These are phyloP conservation scores for Aureobasidium subglaciale DNA, from an alignment of 2,329 filamentous ascomycete genomes.

Conservation along the genomic window DNA sequence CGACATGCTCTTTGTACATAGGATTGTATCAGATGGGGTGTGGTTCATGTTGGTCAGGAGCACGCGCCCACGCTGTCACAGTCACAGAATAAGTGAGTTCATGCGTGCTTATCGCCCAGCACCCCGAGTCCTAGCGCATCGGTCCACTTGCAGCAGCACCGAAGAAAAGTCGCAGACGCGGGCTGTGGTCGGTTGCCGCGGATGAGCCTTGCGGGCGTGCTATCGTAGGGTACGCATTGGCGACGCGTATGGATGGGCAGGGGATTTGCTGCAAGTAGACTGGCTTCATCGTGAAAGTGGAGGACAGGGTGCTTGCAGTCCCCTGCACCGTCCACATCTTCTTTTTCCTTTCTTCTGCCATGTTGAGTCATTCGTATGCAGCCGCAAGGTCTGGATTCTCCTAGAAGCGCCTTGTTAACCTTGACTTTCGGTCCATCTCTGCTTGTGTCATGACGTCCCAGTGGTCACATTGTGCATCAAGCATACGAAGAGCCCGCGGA, in stretches of 20 bases:
- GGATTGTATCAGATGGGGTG: slow-evolving; percentile 7
- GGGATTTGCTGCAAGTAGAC: slow-evolving; percentile 14
- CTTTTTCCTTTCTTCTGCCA: slow-evolving; percentile 6
- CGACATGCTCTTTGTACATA: not conserved
- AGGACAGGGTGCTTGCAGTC: slow-evolving; percentile 4
- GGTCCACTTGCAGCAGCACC: not conserved
- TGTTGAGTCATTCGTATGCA: slow-evolving; percentile 12
- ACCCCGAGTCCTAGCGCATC: slow-evolving; percentile 1
- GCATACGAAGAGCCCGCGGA: slow-evolving; percentile 3
- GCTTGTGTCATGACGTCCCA: slow-evolving; percentile 9
- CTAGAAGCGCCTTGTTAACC: slow-evolving; percentile 6
- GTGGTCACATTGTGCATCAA: slow-evolving; percentile 1
- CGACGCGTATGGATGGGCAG: slow-evolving; percentile 16
- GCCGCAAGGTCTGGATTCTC: slow-evolving; percentile 5
- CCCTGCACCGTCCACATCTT: slow-evolving; percentile 14
- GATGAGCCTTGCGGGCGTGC: not conserved
- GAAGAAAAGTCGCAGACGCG: not conserved
- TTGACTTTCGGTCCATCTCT: slow-evolving; percentile 3
- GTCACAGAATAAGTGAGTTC: not conserved
- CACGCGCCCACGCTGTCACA: not conserved
- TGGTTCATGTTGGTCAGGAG: not conserved
- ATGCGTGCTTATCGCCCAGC: slow-evolving; percentile 7
- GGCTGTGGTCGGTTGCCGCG: slow-evolving; percentile 6
- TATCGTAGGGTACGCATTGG: not conserved
- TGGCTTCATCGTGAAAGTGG: slow-evolving; percentile 16